Evolutionary conservation across 2,329 filamentous ascomycete genomes (phyloP).

Genomic region (Cladosporium sp.): DNA sequence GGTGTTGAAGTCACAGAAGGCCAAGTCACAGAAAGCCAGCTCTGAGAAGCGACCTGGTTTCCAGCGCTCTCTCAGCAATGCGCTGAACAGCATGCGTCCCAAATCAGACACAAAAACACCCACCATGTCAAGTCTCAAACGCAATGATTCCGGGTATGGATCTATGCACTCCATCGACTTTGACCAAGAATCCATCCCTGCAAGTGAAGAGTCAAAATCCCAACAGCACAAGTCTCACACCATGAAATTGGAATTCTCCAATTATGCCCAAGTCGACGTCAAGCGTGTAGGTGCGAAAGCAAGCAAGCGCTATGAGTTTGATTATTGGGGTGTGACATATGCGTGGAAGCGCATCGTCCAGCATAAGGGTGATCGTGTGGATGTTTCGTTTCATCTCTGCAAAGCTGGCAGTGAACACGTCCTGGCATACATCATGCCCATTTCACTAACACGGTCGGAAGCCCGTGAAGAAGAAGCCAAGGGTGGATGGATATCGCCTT

Average conservation of each 20-base stretch:
- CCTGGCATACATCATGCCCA: constrained; percentile 80
- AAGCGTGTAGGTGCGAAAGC: constrained; percentile 61
- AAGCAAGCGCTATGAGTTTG: constrained; percentile 78
- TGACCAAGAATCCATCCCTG: constrained; percentile 31
- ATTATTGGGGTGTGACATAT: constrained; percentile 88
- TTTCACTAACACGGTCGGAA: constrained; percentile 67
- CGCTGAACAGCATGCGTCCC: constrained; percentile 51
- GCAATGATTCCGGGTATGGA: constrained; percentile 57
- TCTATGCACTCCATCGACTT: constrained; percentile 42
- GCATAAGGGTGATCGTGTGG: constrained; percentile 58
- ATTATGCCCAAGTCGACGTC: constrained; percentile 89
- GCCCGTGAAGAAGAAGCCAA: constrained; percentile 65
- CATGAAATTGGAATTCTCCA: constrained; percentile 90
- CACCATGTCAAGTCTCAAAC: constrained; percentile 42
- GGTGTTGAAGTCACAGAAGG: constrained; percentile 62
- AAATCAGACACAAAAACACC: constrained; percentile 49
- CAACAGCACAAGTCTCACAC: constrained; percentile 48
- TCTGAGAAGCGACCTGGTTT: constrained; percentile 44
- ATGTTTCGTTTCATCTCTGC: constrained; percentile 49
- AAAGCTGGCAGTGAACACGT: constrained; percentile 42
- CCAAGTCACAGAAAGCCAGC: no score
- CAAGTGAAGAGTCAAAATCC: constrained; percentile 30
- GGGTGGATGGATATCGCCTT: constrained; percentile 86
- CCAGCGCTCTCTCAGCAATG: constrained; percentile 57
- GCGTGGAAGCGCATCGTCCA: constrained; percentile 72